Percentiles rank a stretch among this genome's conserved stretches.
These are phyloP conservation scores for Xylaria multiplex DNA, from an alignment of 2,329 filamentous ascomycete species.

Conservation along the genomic window DNA sequence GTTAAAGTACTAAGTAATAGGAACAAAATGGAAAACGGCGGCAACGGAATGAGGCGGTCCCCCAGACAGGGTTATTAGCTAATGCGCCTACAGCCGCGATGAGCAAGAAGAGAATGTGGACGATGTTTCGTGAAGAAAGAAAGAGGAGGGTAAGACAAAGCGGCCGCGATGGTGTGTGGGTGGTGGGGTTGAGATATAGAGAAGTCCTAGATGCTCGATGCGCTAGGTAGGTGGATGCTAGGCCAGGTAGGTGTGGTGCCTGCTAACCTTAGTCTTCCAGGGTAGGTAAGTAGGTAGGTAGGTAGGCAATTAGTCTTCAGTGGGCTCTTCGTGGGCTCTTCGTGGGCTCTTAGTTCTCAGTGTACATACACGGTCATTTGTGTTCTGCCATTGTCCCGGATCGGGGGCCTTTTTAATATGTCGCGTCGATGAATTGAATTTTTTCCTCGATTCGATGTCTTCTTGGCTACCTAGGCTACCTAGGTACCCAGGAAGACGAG, in stretches of 20 bases:
- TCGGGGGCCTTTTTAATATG: slow-evolving; percentile 36
- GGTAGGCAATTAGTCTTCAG: slow-evolving; percentile 3
- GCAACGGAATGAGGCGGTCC: slow-evolving; percentile 65
- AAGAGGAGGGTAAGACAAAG: slow-evolving; percentile 58
- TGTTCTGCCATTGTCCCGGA: slow-evolving; percentile 26
- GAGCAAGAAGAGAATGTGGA: slow-evolving; percentile 67
- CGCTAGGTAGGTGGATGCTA: no score
- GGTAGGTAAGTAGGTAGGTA: slow-evolving; percentile 12
- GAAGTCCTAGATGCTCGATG: slow-evolving; percentile 33
- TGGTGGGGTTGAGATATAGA: slow-evolving; percentile 62
- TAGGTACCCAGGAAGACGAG: slow-evolving; percentile 5
- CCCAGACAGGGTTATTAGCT: slow-evolving; percentile 65
- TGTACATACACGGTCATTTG: not conserved
- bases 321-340: slow-evolving; percentile 5
- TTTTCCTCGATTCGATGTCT: slow-evolving; percentile 23
- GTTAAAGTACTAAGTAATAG: slow-evolving; percentile 55
- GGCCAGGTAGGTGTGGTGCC: no score
- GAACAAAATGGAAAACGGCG: slow-evolving; percentile 56
- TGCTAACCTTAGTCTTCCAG: no score
- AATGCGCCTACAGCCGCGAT: slow-evolving; percentile 69
- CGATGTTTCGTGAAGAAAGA: slow-evolving; percentile 65
- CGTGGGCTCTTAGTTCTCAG: not conserved
- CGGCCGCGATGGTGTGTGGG: slow-evolving; percentile 54
- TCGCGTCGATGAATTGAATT: slow-evolving; percentile 29
- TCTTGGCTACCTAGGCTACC: not conserved